Percentiles rank a stretch among this genome's conserved stretches.
These are phyloP conservation scores for Leccinellum luteum DNA, from an alignment of 768 basidiomycete genomes.

Conservation along the genomic window DNA sequence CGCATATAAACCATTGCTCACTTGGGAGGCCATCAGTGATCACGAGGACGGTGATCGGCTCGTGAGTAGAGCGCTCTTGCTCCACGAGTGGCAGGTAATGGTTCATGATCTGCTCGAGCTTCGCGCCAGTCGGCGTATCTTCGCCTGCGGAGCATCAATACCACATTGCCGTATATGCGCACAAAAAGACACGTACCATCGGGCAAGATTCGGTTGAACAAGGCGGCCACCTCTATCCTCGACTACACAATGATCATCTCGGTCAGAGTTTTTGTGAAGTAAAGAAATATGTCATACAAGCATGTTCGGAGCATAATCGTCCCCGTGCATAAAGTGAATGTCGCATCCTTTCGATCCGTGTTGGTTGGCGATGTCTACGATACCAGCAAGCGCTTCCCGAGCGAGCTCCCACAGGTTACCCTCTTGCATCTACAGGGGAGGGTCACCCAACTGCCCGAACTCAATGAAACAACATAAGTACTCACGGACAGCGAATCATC, in stretches of 20 bases:
- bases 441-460: neutral
- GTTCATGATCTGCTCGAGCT: slow-evolving; percentile 36
- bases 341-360: slow-evolving; percentile 41
- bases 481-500: slow-evolving; percentile 41
- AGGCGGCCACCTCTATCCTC: slow-evolving; percentile 16
- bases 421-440: slow-evolving; percentile 36
- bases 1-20: slow-evolving; percentile 14
- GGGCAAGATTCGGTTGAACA: slow-evolving; percentile 27
- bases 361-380: slow-evolving; percentile 36
- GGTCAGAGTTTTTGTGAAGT: neutral
- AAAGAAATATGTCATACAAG: slow-evolving; percentile 8
- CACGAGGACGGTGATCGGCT: slow-evolving; percentile 36
- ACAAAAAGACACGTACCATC: slow-evolving; percentile 15
- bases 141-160: slow-evolving; percentile 17
- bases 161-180: neutral
- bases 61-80: slow-evolving; percentile 25
- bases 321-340: slow-evolving; percentile 41
- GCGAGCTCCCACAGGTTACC: slow-evolving; percentile 39
- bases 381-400: slow-evolving; percentile 40
- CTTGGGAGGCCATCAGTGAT: slow-evolving; percentile 43
- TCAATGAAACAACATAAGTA: neutral
- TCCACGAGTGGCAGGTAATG: slow-evolving; percentile 37
- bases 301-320: slow-evolving; percentile 29
- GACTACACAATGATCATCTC: slow-evolving; percentile 14
- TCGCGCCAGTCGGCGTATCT: slow-evolving; percentile 39